Base-by-base conservation (phyloP, 768 basidiomycete genomes). In the Trametes cingulata region DNA sequence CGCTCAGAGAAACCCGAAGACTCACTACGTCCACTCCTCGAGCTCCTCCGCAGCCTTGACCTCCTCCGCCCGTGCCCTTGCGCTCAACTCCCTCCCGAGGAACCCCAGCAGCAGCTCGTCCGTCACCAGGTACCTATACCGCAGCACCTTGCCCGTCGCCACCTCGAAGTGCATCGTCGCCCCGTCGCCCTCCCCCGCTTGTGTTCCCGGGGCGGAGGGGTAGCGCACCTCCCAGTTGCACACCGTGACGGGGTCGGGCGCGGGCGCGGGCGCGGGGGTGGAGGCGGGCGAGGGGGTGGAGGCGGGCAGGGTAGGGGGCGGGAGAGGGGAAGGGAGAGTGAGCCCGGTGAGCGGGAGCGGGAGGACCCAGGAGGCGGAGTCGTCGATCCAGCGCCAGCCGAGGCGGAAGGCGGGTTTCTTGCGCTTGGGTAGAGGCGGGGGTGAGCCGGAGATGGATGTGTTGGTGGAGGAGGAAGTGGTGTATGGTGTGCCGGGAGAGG, bases 301-400 rank as follows among this genome's bases (percentile, higher is more conserved):
- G n/a, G n/a, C n/a, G n/a, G n/a, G n/a, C n/a, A n/a, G n/a, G n/a
- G n/a, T n/a, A n/a, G n/a, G n/a, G n/a, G n/a, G n/a, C n/a, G n/a
- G n/a, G n/a, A n/a, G n/a, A n/a, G n/a, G n/a, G n/a, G n/a, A n/a
- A n/a, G 45, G 51, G 24, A 37, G 49, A n/a, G 37, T 25, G 51
- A 61, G 52, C 19, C 60, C 59, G 17, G 46, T 20, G 19, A 50
- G 47, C 15, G 61, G 60, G 41, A 64, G 63, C 17, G 59, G 50
- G 40, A 64, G 45, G 15, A 61, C 57, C 59, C 60, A 64, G 15
- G 58, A 52, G 5, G 36, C 39, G 6, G 33, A 36, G 60, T 64
- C 63, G 56, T 59, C 56, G 47, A 61, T 39, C 49, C 51, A 64
- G 46, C 63, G 63, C 47, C 52, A 57, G 36, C 58, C 56, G 24